phyloP scores from a whole-genome alignment of 108 stramenopile genomes.

The Seminavis robusta region DNA sequence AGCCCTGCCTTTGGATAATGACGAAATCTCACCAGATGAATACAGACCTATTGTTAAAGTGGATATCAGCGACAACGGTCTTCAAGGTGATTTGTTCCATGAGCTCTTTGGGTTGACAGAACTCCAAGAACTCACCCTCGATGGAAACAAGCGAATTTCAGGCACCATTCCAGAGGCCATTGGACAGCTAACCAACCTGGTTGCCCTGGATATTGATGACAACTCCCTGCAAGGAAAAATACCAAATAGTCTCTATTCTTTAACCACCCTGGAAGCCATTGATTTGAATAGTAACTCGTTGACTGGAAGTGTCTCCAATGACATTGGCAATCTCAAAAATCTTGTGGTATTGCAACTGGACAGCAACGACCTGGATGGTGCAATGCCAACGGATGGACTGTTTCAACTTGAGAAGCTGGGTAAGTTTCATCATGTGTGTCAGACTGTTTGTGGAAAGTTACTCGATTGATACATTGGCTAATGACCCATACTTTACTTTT shows the following conservation, averaged over 20 bases:
- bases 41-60: constrained; percentile 22
- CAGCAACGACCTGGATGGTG: constrained; percentile 48
- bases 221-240: constrained; percentile 30
- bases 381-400: constrained; percentile 28
- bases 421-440: constrained; percentile 7
- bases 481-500: not conserved
- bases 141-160: constrained; percentile 21
- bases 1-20: not conserved
- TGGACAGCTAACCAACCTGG: constrained; percentile 11
- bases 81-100: constrained; percentile 23
- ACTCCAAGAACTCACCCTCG: constrained; percentile 17
- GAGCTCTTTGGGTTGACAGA: constrained; percentile 29
- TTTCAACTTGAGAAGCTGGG: constrained; percentile 21
- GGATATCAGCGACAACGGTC: constrained; percentile 26
- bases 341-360: constrained; percentile 50
- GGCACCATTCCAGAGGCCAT: constrained; percentile 29
- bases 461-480: not conserved
- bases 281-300: constrained; percentile 35
- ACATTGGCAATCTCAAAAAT: constrained; percentile 15
- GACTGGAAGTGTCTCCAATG: constrained; percentile 19
- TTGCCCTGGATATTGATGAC: constrained; percentile 20
- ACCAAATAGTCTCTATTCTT: constrained; percentile 19
- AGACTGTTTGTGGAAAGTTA: not conserved
- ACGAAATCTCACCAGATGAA: not conserved
- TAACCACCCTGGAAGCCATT: constrained; percentile 11